A percentile compares a stretch with the other conserved stretches of the same genome.
phyloP scores from a whole-genome alignment of 371 early-diverging fungal genomes.

The Phascolomyces articulosus region DNA sequence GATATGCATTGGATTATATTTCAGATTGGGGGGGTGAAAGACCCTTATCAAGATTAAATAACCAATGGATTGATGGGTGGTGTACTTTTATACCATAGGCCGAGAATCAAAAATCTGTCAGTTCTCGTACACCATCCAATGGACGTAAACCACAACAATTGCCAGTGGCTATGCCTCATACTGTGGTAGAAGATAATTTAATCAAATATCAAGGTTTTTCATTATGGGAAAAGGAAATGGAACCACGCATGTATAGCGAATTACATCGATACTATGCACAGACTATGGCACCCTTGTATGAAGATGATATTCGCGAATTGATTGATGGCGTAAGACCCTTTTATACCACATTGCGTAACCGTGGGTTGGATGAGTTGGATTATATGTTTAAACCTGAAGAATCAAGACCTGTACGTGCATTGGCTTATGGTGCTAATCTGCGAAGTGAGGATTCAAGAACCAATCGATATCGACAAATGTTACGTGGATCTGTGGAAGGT shows the following conservation, averaged over 20 bases:
- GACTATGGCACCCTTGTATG: slow-evolving; percentile 48
- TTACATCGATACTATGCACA: slow-evolving; percentile 71
- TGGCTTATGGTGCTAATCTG: slow-evolving; percentile 46
- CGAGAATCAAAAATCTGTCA: slow-evolving; percentile 57
- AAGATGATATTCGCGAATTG: slow-evolving; percentile 51
- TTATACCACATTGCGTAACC: slow-evolving; percentile 42
- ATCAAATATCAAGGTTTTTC: slow-evolving; percentile 84
- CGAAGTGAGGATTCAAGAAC: slow-evolving; percentile 40
- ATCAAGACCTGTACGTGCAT: slow-evolving; percentile 46
- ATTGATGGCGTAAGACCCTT: slow-evolving; percentile 37
- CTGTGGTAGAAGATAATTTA: slow-evolving; percentile 73
- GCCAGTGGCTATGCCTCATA: slow-evolving; percentile 62
- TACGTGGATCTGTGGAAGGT: slow-evolving; percentile 52
- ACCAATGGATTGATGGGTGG: no score
- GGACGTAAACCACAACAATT: slow-evolving; percentile 38
- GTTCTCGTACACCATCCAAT: slow-evolving; percentile 43
- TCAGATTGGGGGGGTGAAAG: no score
- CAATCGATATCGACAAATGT: slow-evolving; percentile 48
- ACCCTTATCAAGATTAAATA: no score
- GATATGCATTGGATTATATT: no score
- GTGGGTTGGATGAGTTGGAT: slow-evolving; percentile 50
- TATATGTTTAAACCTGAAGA: slow-evolving; percentile 53
- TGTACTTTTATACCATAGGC: slow-evolving; percentile 37
- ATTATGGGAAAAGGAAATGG: slow-evolving; percentile 92
- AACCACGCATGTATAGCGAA: slow-evolving; percentile 85